Evolutionary conservation across 345 rosid species (phyloP), one percentile per base, ranked within the genome.

Genomic region (Eucalyptus cloeziana): DNA sequence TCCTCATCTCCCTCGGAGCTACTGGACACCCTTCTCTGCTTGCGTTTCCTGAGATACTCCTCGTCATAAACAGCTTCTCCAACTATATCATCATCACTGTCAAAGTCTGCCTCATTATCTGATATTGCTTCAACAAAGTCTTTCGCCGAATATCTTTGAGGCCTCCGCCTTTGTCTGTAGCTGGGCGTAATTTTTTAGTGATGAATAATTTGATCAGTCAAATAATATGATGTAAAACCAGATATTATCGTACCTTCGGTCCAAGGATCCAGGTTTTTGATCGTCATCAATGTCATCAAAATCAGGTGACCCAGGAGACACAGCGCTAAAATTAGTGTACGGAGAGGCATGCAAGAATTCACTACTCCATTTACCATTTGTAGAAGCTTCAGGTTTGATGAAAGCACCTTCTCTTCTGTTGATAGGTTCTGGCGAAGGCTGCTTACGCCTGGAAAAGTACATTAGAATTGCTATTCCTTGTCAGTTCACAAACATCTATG

Each of bases 11-110:
- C 99, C 92, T 97, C 99, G 19, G 99, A 98, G 91, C 97, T 96
- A 93, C 99, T 98, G 64, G 97, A 96, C 80, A 91, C 87, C 91
- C 92, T 94, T 92, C 92, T 96, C 89, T 93, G 95, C 90, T 97
- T 96, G 69, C 99, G 97, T 92, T 97, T 97, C 93, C 86, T 95
- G 91, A 97, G 91, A 94, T 98, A 98, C 91, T 97, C 99, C 81
- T 98, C 99, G 89, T 98, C 99, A 91, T 98, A 98, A 33, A 98
- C 93, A 54, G 98, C 99, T 94, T 98, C 99, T 86, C 99, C 99
- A 91, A 95, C 99, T 90, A 98, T 98, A 90, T 98, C 99, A 94
- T 98, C 99, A 87, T 98, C 99, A 89, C 96, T 98, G 90, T 94
- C 97, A 89, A 91, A 96, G 88, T 95, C 97, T 30, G 94, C 97